Evolutionary conservation across 2,329 filamentous ascomycete genomes (phyloP), one percentile per base, ranked within the genome.

Genomic region (Balansia obtecta): DNA sequence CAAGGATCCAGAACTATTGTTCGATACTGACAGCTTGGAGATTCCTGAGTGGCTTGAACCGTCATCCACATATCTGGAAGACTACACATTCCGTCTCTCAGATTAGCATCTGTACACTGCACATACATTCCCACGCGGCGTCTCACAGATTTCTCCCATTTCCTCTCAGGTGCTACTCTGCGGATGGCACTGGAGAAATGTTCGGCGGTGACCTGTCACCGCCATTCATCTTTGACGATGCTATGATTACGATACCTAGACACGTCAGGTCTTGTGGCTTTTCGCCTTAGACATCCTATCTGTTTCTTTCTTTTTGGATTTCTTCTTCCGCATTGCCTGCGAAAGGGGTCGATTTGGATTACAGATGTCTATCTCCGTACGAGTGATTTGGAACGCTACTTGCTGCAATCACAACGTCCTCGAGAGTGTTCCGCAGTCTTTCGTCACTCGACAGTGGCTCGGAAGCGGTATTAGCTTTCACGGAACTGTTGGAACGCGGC

Each of bases 31-130:
- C 11, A 38, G 30, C 27, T 27, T 53, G 38, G 49, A 53, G 15
- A 33, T 51, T 18, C 49, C 52, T 7, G 46, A 51, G 16, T 53
- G 52, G 52, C 43, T 53, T 20, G 52, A 53, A 41, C 49, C 52
- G 16, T 46, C 52, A 32, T 41, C 42, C n/a, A 45, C 41, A 42
- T 51, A 39, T 27, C 39, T 53, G 34, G 52, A 53, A 38, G 49
- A 53, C 15, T 53, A 49, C 42, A 41, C 27, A 12, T 51, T 51
- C 22, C 27, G 37, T 37, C 45, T 51, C 30, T 42, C 45, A 45
- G 45, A 53, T n/a, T 48, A 46, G 48, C 22, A 45, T 40, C 42
- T 32, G 33, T 33, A 15, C 22, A 20, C 41, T 8, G 45, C 45
- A 39, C 32, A 45, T 37, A 30, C 20, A 45, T 10, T 27, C 32